These are phyloP conservation scores for Hemileccinum rubropunctum DNA, from an alignment of 768 basidiomycete species.

Conservation along the genomic window DNA sequence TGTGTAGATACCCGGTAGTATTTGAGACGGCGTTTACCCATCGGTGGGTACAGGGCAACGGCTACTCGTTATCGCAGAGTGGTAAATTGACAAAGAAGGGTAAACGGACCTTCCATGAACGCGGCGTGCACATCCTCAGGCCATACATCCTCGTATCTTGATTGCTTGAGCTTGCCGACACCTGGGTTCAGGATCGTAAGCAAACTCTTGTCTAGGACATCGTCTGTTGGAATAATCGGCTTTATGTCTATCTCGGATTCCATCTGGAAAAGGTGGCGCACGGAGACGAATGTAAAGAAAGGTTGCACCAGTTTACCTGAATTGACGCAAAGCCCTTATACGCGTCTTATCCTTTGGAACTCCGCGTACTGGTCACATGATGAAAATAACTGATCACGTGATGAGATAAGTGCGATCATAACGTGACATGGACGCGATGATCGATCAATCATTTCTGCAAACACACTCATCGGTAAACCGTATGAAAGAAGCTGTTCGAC, in stretches of 20 bases:
- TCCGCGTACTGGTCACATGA: conserved; percentile 29
- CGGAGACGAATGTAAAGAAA: background rate
- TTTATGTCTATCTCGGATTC: conserved; percentile 20
- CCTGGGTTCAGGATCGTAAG: background rate
- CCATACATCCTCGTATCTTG: conserved; percentile 35
- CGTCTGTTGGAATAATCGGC: conserved; percentile 7
- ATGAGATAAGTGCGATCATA: background rate
- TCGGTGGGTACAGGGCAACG: conserved; percentile 31
- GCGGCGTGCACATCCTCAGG: conserved; percentile 34
- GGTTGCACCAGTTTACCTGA: background rate
- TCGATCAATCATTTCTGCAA: background rate
- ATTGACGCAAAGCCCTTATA: conserved; percentile 7
- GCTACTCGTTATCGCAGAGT: conserved; percentile 21
- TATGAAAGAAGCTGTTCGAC: background rate
- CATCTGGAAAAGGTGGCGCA: conserved; percentile 22
- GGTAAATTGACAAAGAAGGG: background rate
- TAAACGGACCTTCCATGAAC: conserved; percentile 35
- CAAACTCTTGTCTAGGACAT: conserved; percentile 2
- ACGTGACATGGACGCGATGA: conserved; percentile 14
- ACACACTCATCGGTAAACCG: background rate
- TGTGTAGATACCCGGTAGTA: conserved; percentile 26
- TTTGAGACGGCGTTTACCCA: conserved; percentile 36
- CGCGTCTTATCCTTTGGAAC: conserved; percentile 21
- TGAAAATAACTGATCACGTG: conserved; percentile 30
- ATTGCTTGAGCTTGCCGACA: conserved; percentile 24